Base-by-base conservation (phyloP, 2,329 filamentous ascomycete species). In the Fusarium dimerum region DNA sequence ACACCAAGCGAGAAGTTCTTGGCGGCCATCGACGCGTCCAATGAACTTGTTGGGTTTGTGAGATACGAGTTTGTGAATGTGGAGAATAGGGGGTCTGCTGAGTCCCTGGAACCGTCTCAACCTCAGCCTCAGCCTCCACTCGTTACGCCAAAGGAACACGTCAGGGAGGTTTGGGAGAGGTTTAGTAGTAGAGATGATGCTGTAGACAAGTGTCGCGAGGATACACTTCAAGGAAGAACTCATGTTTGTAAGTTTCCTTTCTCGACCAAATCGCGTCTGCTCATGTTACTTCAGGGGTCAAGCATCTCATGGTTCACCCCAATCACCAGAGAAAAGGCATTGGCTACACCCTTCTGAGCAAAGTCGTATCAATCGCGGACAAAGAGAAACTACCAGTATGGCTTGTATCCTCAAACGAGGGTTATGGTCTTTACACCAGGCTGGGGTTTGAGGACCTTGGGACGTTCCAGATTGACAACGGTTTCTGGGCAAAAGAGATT, bases 241-340 rank as follows among this genome's bases (percentile, higher is more conserved):
- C 48, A 64, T 42, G 51, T 52, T 39, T 63, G 62, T 56, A 55
- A 13, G 51, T 49, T 20, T 16, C 16, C n/a, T 45, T 34, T 32
- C 16, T 15, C 16, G 39, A 15, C n/a, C 16, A 0, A 6, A 15
- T 3, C 3, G n/a, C 10, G 17, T 18, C 48, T 55, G 10, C 49
- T 18, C 38, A 48, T 32, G 40, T 29, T 30, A 20, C 11, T 26
- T 26, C 5, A 64, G 62, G 55, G n/a, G 47, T 64, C 36, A 51
- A 51, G 36, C 62, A 65, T 46, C 48, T 64, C 30, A 64, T 64
- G 62, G 53, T 65, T n/a, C 49, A 59, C 40, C 62, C 62, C 4
- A 20, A 38, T 20, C 51, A 63, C 40, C 62, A 64, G 20, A 54
- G 60, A 38, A 58, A 55, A 44, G 62, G 62, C 15, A 55, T 65